These are phyloP conservation scores for Allium cepa DNA, from an alignment of 106 monocot species.

Conservation along the genomic window DNA sequence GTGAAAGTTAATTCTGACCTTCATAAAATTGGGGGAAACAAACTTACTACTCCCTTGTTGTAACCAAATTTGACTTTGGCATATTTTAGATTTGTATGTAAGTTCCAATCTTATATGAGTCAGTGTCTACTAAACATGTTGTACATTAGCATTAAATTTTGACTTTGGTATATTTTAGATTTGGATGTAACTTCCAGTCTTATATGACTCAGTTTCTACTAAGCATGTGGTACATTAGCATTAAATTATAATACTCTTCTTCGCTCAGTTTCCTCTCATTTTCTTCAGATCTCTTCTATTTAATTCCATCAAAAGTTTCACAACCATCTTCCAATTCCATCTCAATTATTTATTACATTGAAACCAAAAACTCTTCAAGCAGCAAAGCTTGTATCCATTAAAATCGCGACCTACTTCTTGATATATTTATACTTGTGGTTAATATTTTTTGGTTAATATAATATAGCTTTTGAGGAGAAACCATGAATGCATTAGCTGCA, in stretches of 20 bases:
- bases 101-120: slow-evolving; percentile 3
- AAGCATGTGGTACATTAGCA: neutral
- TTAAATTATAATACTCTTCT: neutral
- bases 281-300: slow-evolving; percentile 6
- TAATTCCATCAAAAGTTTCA: slow-evolving; percentile 5
- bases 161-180: neutral
- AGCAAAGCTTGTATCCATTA: no score
- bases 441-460: neutral
- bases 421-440: no score
- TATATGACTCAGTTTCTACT: slow-evolving; percentile 6
- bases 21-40: no score
- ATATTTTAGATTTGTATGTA: neutral
- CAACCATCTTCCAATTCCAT: neutral
- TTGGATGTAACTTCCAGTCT: neutral
- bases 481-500: slow-evolving; percentile 87
- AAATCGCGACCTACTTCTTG: no score
- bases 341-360: neutral
- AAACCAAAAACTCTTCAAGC: no score
- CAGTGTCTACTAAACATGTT: neutral
- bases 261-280: neutral
- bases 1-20: no score
- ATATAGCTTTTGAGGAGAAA: slow-evolving; percentile 5
- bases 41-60: no score
- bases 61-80: neutral
- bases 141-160: neutral